phyloP scores from a whole-genome alignment of 129 eudicot species.

The Flaveria bidentis region DNA sequence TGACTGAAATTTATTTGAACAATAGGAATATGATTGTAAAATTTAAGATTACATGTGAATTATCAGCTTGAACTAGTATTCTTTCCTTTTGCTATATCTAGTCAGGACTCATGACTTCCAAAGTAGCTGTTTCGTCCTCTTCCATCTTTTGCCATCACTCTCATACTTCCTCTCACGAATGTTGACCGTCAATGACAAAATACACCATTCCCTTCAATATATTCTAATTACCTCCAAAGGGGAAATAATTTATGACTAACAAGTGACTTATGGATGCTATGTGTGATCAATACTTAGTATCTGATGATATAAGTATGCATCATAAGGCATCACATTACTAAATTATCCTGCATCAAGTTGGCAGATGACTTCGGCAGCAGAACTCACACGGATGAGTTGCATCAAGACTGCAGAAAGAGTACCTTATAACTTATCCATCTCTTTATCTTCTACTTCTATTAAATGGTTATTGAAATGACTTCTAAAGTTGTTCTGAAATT shows the following conservation, averaged over 20 bases:
- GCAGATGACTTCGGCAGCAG: slow-evolving; percentile 18
- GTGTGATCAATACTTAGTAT: slow-evolving; percentile 1
- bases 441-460: slow-evolving; percentile 14
- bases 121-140: not conserved
- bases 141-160: slow-evolving; percentile 10
- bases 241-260: not conserved
- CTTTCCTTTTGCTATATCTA: not conserved
- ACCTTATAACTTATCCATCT: slow-evolving; percentile 21
- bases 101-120: not conserved
- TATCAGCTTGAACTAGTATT: slow-evolving; percentile 10
- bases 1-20: not conserved
- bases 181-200: not conserved
- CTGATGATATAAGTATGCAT: slow-evolving; percentile 19
- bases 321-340: slow-evolving; percentile 12
- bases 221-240: slow-evolving; percentile 18
- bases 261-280: not conserved
- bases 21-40: not conserved
- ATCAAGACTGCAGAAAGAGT: slow-evolving; percentile 15
- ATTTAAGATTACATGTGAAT: not conserved
- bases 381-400: slow-evolving; percentile 21
- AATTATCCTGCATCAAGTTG: slow-evolving; percentile 14
- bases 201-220: not conserved
- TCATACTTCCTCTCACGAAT: slow-evolving; percentile 17
- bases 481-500: slow-evolving; percentile 33
- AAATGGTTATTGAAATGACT: slow-evolving; percentile 13